Conservation (phyloP, 768 basidiomycete species). For the Pleurotus cornucopiae region DNA sequence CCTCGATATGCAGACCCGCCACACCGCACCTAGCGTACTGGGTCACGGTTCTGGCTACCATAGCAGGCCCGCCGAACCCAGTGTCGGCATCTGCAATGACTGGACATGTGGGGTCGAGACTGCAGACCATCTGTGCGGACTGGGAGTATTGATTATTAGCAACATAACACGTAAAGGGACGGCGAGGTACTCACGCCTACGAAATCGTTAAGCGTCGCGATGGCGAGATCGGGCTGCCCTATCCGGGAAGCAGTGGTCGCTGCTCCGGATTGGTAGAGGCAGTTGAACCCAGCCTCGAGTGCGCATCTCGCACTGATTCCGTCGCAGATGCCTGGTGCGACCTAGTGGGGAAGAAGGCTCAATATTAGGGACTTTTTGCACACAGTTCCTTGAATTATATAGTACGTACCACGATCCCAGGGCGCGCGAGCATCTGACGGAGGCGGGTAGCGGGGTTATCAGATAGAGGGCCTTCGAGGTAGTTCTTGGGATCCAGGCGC, state of each 20-base stretch:
- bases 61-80: slow-evolving; percentile 73
- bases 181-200: slow-evolving; percentile 37
- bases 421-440: slow-evolving; percentile 64
- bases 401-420: slow-evolving; percentile 66
- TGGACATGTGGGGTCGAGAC: slow-evolving; percentile 57
- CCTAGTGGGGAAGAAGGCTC: slow-evolving; percentile 25
- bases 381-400: neutral
- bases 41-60: slow-evolving; percentile 69
- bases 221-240: slow-evolving; percentile 73
- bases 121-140: slow-evolving; percentile 69
- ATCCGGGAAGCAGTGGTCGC: slow-evolving; percentile 76
- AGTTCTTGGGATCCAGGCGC: slow-evolving; percentile 67
- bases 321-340: slow-evolving; percentile 75
- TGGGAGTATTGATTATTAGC: slow-evolving; percentile 15
- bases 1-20: slow-evolving; percentile 76
- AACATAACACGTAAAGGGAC: neutral
- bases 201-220: slow-evolving; percentile 76
- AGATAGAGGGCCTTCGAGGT: slow-evolving; percentile 64
- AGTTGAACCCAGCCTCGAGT: slow-evolving; percentile 73
- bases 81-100: slow-evolving; percentile 85
- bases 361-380: neutral
- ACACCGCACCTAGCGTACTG: slow-evolving; percentile 68
- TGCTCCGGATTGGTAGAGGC: slow-evolving; percentile 78
- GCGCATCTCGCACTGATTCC: slow-evolving; percentile 80
- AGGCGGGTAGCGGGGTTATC: slow-evolving; percentile 66